Percentiles rank a stretch among this genome's conserved stretches.
Conservation (phyloP, 2,329 filamentous ascomycete species). For the Ampelomyces quisqualis region DNA sequence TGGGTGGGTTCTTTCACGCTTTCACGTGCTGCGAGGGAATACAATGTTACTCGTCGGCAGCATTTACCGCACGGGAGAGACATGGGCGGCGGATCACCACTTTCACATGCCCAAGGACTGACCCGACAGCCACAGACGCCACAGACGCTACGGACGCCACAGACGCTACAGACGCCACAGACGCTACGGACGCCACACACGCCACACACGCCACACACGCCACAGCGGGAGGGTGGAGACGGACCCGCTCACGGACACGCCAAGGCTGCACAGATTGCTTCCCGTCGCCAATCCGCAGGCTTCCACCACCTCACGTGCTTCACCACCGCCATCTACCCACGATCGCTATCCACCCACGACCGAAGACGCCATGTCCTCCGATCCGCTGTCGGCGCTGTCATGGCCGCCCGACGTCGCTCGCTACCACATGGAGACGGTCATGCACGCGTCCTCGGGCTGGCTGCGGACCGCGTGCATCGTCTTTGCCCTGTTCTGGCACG, state of each 20-base stretch:
- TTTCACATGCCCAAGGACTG: no score
- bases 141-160: no score
- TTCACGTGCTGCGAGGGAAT: no score
- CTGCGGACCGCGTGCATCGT: constrained; percentile 39
- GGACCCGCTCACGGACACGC: constrained; percentile 9
- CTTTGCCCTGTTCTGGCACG: constrained; percentile 41
- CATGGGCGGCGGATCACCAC: no score
- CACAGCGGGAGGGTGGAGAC: constrained; percentile 8
- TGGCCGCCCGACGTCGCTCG: constrained; percentile 38
- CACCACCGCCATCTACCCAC: constrained; percentile 2
- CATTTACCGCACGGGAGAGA: no score
- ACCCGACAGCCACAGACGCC: no score
- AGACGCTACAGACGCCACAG: no score
- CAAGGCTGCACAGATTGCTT: constrained; percentile 12
- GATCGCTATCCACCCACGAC: constrained; percentile 3
- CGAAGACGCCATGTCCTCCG: constrained; percentile 33
- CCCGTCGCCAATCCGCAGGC: constrained; percentile 16
- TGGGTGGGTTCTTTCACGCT: no score
- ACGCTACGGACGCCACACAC: no score
- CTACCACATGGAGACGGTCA: constrained; percentile 40
- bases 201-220: no score
- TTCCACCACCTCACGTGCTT: background rate
- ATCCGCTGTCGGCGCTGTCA: constrained; percentile 34
- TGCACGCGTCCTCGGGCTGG: constrained; percentile 40
- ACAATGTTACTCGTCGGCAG: no score